Conservation (phyloP, 2,329 filamentous ascomycete species). For the Hirsutella thompsonii region DNA sequence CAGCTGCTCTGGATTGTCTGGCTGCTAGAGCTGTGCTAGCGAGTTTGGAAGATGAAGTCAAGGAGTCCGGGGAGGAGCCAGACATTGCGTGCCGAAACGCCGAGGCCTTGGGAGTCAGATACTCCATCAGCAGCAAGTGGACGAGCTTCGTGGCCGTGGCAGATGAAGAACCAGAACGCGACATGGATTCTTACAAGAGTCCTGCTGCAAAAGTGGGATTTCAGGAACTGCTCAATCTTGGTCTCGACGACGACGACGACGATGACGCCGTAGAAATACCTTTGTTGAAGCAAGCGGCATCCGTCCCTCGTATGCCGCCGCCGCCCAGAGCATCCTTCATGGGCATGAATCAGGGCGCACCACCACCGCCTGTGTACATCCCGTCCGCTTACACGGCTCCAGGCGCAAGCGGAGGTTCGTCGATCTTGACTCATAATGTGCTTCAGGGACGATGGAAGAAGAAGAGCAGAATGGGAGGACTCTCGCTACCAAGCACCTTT, state of each 20-base stretch:
- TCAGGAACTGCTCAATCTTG: background rate
- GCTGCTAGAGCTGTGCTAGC: background rate
- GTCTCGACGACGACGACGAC: background rate
- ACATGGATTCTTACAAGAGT: background rate
- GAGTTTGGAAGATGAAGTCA: background rate
- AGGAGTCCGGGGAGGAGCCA: background rate
- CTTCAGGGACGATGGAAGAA: no score
- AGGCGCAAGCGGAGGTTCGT: no score
- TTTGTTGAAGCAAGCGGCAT: no score
- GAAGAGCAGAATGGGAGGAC: no score
- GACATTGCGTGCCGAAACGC: background rate
- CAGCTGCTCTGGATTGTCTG: background rate
- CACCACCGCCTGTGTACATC: no score
- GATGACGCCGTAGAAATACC: background rate
- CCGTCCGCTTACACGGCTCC: no score
- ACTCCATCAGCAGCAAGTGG: constrained; percentile 1
- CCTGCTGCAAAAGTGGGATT: background rate
- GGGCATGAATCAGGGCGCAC: no score
- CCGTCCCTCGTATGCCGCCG: no score
- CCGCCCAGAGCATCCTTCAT: no score
- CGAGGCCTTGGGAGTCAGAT: background rate
- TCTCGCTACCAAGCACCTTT: no score
- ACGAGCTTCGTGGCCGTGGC: constrained; percentile 1
- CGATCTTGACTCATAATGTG: no score
- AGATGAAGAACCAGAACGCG: background rate